Conservation (phyloP, 2,329 filamentous ascomycete genomes). For the Sporothrix schenckii region DNA sequence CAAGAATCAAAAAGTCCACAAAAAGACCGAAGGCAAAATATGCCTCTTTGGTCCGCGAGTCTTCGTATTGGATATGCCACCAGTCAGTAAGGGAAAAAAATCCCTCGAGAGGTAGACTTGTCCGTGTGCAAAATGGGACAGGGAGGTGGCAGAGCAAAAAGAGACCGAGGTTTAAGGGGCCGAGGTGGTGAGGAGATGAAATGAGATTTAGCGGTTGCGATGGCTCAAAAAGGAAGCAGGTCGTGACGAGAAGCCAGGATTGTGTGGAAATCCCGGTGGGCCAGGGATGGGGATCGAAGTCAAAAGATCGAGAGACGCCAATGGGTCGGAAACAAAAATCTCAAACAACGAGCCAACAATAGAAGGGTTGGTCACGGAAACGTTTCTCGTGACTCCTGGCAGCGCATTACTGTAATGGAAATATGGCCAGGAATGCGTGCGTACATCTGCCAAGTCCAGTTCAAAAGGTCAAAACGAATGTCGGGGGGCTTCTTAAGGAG, state of each 20-base stretch:
- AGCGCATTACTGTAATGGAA: background rate
- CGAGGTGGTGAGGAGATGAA: slow-evolving; percentile 9
- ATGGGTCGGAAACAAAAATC: slow-evolving; percentile 20
- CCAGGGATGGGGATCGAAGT: background rate
- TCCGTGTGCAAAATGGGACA: background rate
- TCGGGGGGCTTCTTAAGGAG: slow-evolving; percentile 13
- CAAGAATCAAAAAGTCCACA: slow-evolving; percentile 11
- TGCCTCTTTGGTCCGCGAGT: background rate
- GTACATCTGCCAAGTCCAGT: background rate
- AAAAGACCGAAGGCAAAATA: slow-evolving; percentile 1
- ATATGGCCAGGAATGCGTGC: background rate
- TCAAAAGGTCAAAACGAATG: slow-evolving; percentile 3
- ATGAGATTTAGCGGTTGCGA: slow-evolving; percentile 15
- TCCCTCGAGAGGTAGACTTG: background rate
- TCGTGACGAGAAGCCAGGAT: slow-evolving; percentile 14
- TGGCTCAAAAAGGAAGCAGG: background rate
- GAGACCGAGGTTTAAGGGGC: slow-evolving; percentile 11
- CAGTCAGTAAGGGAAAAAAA: background rate
- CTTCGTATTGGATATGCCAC: slow-evolving; percentile 5
- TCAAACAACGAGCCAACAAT: slow-evolving; percentile 25
- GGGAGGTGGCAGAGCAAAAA: slow-evolving; percentile 14
- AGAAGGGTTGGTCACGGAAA: slow-evolving; percentile 12
- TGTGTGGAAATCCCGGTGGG: background rate
- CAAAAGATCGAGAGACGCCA: background rate
- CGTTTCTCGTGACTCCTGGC: slow-evolving; percentile 16